Conservation (phyloP, 179 eudicot species). For the Beta corolliflora region DNA sequence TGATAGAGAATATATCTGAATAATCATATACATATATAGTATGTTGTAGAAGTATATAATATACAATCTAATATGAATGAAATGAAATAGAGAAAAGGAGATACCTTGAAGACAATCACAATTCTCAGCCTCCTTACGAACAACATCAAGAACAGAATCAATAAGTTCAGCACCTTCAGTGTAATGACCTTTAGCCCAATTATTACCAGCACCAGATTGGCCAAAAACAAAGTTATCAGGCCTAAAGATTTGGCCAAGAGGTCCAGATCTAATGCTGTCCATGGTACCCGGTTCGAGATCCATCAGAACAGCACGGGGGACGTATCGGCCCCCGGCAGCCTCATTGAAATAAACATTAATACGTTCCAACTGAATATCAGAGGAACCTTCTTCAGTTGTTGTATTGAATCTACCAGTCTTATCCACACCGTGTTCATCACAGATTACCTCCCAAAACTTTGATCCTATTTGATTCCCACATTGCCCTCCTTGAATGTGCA, state of each 20-base stretch:
- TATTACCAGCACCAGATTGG: slow-evolving; percentile 52
- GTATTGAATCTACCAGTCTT: slow-evolving; percentile 40
- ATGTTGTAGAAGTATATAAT: not conserved
- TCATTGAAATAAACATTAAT: slow-evolving; percentile 72
- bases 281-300: slow-evolving; percentile 79
- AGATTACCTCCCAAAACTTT: slow-evolving; percentile 74
- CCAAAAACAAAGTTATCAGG: slow-evolving; percentile 76
- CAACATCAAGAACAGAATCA: slow-evolving; percentile 74
- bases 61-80: not conserved
- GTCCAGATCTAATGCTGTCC: slow-evolving; percentile 66
- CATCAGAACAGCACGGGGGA: slow-evolving; percentile 69
- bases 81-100: not conserved
- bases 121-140: slow-evolving; percentile 43
- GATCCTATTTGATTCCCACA: slow-evolving; percentile 77
- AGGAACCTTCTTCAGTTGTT: slow-evolving; percentile 4
- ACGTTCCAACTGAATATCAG: slow-evolving; percentile 53
- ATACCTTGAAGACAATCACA: slow-evolving; percentile 73
- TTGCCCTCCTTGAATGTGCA: slow-evolving; percentile 74
- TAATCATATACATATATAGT: no score
- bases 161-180: slow-evolving; percentile 81
- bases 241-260: slow-evolving; percentile 56
- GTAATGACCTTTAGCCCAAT: slow-evolving; percentile 59
- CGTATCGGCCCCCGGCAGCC: slow-evolving; percentile 63
- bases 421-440: slow-evolving; percentile 67
- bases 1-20: no score